phyloP scores from a whole-genome alignment of 345 rosid genomes.

The Camelina hispida region DNA sequence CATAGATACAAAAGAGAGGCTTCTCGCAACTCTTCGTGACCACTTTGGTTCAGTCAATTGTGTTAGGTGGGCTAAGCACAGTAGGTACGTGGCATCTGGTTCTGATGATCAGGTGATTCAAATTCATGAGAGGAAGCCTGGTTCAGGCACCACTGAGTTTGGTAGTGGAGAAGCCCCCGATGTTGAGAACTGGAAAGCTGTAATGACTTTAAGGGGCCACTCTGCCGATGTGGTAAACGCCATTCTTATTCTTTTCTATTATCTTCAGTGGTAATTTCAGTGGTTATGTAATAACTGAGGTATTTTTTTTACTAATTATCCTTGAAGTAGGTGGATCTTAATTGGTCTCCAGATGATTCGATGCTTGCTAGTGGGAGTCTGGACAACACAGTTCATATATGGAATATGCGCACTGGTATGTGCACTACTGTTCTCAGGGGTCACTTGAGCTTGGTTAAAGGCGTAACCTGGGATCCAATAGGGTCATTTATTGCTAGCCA shows the following conservation, averaged over 20 bases:
- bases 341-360: slow-evolving; percentile 99
- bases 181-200: slow-evolving; percentile 99
- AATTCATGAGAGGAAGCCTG: slow-evolving; percentile 94
- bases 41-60: slow-evolving; percentile 99
- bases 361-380: slow-evolving; percentile 96
- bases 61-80: slow-evolving; percentile 98
- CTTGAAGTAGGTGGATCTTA: slow-evolving; percentile 99
- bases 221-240: slow-evolving; percentile 97
- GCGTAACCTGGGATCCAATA: slow-evolving; percentile 98
- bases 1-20: slow-evolving; percentile 69
- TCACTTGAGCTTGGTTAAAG: slow-evolving; percentile 96
- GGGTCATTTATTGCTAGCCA: slow-evolving; percentile 99
- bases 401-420: slow-evolving; percentile 94
- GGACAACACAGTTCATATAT: slow-evolving; percentile 93
- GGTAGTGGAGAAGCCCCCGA: slow-evolving; percentile 99
- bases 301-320: slow-evolving; percentile 47
- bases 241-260: not conserved
- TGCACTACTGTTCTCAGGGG: slow-evolving; percentile 98
- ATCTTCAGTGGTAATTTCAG: not conserved
- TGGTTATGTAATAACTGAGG: slow-evolving; percentile 53
- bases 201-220: slow-evolving; percentile 95
- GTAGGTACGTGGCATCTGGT: slow-evolving; percentile 88
- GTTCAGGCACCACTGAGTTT: slow-evolving; percentile 95
- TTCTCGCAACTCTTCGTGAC: slow-evolving; percentile 95
- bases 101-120: slow-evolving; percentile 97